phyloP scores from a whole-genome alignment of 495 filamentous ascomycete genomes.

The Penicillium taxi region DNA sequence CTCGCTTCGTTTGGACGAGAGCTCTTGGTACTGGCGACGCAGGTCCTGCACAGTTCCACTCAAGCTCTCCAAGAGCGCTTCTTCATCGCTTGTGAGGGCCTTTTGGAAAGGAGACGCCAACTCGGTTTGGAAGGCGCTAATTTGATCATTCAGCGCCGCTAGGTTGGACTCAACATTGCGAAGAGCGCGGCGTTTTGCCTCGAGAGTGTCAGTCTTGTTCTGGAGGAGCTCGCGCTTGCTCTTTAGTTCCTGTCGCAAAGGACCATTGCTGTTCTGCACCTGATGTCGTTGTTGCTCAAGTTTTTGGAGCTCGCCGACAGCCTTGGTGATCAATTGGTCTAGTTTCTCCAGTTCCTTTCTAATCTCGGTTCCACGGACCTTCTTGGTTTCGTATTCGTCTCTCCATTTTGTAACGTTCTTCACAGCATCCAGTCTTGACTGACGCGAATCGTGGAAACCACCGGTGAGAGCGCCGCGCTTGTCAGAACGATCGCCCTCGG shows the following conservation, averaged over 20 bases:
- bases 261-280: slow-evolving; percentile 74
- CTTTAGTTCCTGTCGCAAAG: slow-evolving; percentile 64
- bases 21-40: slow-evolving; percentile 61
- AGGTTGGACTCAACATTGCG: slow-evolving; percentile 71
- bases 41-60: slow-evolving; percentile 61
- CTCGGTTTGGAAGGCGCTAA: slow-evolving; percentile 67
- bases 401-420: slow-evolving; percentile 67
- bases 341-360: slow-evolving; percentile 60
- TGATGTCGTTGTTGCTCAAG: slow-evolving; percentile 70
- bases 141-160: slow-evolving; percentile 64
- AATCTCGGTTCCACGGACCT: slow-evolving; percentile 49
- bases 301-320: slow-evolving; percentile 73
- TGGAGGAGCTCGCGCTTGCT: slow-evolving; percentile 63
- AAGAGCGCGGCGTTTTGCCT: slow-evolving; percentile 57
- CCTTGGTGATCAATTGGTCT: slow-evolving; percentile 78
- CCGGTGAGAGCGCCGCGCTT: slow-evolving; percentile 92
- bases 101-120: slow-evolving; percentile 86
- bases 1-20: slow-evolving; percentile 65
- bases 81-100: slow-evolving; percentile 72
- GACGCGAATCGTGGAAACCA: slow-evolving; percentile 78
- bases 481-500: slow-evolving; percentile 86
- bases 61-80: slow-evolving; percentile 66
- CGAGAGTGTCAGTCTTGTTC: slow-evolving; percentile 64
- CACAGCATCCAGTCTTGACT: slow-evolving; percentile 77
- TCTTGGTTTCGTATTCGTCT: slow-evolving; percentile 61